A percentile compares a stretch with the other conserved stretches of the same genome.
Evolutionary conservation across 352 stramenopile species (phyloP).

Genomic region (Chrysophaeum taylorii): DNA sequence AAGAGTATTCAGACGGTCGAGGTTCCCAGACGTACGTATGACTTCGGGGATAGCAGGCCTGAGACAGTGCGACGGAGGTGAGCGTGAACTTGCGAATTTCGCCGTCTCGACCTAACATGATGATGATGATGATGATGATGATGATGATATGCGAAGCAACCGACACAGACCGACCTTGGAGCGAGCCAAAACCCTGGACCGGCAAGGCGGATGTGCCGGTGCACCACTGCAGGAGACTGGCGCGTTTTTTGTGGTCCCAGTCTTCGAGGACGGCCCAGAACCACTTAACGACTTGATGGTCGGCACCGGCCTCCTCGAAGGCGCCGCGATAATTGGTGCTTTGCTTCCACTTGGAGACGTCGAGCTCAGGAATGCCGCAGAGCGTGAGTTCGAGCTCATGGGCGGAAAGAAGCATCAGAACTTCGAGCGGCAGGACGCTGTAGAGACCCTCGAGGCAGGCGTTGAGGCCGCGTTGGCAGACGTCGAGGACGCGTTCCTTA

Average conservation of each 20-base stretch:
- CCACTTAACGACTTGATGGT: background rate
- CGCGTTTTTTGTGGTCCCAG: background rate
- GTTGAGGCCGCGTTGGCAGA: slow-evolving; percentile 72
- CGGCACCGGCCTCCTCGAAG: background rate
- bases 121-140: too few species aligned
- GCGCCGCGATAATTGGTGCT: slow-evolving; percentile 77
- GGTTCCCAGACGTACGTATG: too few species aligned
- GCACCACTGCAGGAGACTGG: background rate
- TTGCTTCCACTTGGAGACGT: slow-evolving; percentile 80
- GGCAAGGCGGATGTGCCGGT: background rate
- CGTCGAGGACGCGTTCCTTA: slow-evolving; percentile 73
- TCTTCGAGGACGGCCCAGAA: background rate
- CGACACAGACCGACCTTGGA: too few species aligned
- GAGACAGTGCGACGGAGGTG: background rate
- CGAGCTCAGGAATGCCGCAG: slow-evolving; percentile 77
- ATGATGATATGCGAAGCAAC: too few species aligned
- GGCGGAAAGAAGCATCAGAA: slow-evolving; percentile 70
- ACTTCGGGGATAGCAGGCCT: slow-evolving; percentile 56
- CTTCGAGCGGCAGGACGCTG: slow-evolving; percentile 67
- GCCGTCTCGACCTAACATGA: too few species aligned
- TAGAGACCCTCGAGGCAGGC: slow-evolving; percentile 79
- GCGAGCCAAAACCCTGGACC: background rate
- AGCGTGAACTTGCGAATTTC: background rate
- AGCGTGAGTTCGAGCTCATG: slow-evolving; percentile 68
- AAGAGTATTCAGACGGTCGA: too few species aligned